Evolutionary conservation across 495 filamentous ascomycete genomes (phyloP).

Genomic region (Hypomontagnella submonticulosa): DNA sequence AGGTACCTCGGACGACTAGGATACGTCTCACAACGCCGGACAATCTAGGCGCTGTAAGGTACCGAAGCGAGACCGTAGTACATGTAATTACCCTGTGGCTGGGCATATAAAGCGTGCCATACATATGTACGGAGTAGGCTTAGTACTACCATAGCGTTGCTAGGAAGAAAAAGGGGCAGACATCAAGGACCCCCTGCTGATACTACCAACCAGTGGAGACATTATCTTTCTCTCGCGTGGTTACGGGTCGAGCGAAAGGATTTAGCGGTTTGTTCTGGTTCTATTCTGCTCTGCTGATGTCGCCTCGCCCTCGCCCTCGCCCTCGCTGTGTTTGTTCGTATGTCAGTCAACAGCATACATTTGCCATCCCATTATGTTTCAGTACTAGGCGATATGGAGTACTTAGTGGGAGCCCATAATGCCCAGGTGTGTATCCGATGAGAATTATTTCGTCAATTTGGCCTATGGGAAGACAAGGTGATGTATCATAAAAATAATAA

Average conservation of each 20-base stretch:
- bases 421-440: too few relatives aligned
- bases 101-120: constrained; percentile 40
- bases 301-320: too few relatives aligned
- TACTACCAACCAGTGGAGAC: constrained; percentile 27
- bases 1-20: constrained; percentile 36
- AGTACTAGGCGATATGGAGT: too few relatives aligned
- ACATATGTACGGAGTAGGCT: constrained; percentile 30
- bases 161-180: constrained; percentile 38
- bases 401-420: too few relatives aligned
- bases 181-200: constrained; percentile 29
- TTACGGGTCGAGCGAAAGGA: constrained; percentile 33
- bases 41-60: constrained; percentile 27
- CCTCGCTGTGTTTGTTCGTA: neutral
- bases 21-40: constrained; percentile 26
- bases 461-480: too few relatives aligned
- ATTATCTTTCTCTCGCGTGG: constrained; percentile 24
- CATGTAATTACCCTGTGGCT: constrained; percentile 42
- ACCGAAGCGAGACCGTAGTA: constrained; percentile 25
- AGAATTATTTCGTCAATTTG: constrained; percentile 7
- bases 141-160: constrained; percentile 36
- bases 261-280: constrained; percentile 5
- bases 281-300: too few relatives aligned
- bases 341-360: constrained; percentile 4
- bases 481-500: neutral
- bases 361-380: too few relatives aligned